Base-by-base conservation (phyloP, 2,329 filamentous ascomycete species). In the Penicillium sp. region DNA sequence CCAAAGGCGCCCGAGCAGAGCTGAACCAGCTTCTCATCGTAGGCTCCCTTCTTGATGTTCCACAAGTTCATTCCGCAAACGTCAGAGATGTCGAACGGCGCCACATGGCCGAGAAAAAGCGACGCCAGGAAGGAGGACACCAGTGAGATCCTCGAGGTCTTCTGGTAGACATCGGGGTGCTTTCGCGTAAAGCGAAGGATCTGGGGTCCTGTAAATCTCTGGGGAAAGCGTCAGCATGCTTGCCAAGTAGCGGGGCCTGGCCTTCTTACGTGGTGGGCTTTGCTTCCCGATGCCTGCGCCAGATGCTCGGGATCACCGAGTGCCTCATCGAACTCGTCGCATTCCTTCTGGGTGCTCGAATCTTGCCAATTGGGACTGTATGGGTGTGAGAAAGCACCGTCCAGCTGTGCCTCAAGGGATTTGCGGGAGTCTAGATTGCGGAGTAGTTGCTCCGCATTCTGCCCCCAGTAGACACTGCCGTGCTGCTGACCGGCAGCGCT, bases 351-450 rank as follows among this genome's bases (percentile, higher is more conserved):
- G 2, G 94, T 97, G 76, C 92, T 96, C 58, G 92, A 89, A 73
- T 99, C 94, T 77, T 97, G 94, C 94, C 94, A 99, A 73, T 97
- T 99, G 7, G 94, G 94, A 61, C 91, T 92, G 76, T 87, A 92
- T 4, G 89, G 87, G 72, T 95, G 89, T 14, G 92, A 89, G 69
- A 97, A 90, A 0, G 88, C 89, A 3, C 76, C 78, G 9, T 78
- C 77, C 24, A 97, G 78, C 76, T 96, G 92, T 56, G 89, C 86
- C 47, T 89, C 81, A 44, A 97, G 77, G 0, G 81, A 76, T 69
- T 83, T 83, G 18, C 75, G 75, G 2, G 81, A 70, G 61, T 90
- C 81, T 42, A 97, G 77, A 11, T 67, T 77, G 4, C 71, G 76
- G 42, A 97, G 81, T 42, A 88, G 68, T 7, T 74, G 67, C 69